These are phyloP conservation scores for Aristolochia contorta DNA, from an alignment of 164 flowering plant genomes.

Conservation along the genomic window DNA sequence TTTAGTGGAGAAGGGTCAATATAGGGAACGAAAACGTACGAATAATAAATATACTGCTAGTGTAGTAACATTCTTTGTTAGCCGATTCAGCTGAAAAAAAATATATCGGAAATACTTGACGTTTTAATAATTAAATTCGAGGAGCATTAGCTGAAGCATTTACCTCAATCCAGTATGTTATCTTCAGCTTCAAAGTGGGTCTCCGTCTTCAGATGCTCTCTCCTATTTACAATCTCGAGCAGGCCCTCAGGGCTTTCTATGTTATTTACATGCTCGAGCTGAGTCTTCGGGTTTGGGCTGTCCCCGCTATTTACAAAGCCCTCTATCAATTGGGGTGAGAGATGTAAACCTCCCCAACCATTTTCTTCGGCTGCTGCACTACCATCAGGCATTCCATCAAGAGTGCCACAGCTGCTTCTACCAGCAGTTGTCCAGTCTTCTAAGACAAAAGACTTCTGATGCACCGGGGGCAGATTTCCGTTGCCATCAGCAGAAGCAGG, in stretches of 20 bases:
- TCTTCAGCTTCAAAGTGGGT: constrained; percentile 29
- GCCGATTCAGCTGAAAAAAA: not conserved
- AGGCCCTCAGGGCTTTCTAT: constrained; percentile 32
- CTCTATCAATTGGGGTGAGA: constrained; percentile 20
- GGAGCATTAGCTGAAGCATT: not conserved
- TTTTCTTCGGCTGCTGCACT: constrained; percentile 22
- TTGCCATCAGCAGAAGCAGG: constrained; percentile 20
- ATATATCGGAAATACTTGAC: not conserved
- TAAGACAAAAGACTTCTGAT: constrained; percentile 32
- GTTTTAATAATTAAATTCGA: not conserved
- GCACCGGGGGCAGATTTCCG: constrained; percentile 16
- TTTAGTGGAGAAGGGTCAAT: not conserved
- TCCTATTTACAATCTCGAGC: constrained; percentile 45
- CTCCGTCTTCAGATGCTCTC: constrained; percentile 32
- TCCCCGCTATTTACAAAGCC: constrained; percentile 41
- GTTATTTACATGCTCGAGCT: constrained; percentile 43
- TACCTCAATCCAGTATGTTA: constrained; percentile 38
- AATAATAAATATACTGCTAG: no score
- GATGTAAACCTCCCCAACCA: constrained; percentile 21
- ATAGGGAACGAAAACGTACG: not conserved
- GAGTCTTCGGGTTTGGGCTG: constrained; percentile 22
- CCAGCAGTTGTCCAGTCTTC: constrained; percentile 29
- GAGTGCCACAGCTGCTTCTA: constrained; percentile 29
- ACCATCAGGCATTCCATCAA: constrained; percentile 19
- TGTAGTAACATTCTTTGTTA: no score